Evolutionary conservation across 2,329 filamentous ascomycete genomes (phyloP).

Genomic region (Macrophomina phaseolina): DNA sequence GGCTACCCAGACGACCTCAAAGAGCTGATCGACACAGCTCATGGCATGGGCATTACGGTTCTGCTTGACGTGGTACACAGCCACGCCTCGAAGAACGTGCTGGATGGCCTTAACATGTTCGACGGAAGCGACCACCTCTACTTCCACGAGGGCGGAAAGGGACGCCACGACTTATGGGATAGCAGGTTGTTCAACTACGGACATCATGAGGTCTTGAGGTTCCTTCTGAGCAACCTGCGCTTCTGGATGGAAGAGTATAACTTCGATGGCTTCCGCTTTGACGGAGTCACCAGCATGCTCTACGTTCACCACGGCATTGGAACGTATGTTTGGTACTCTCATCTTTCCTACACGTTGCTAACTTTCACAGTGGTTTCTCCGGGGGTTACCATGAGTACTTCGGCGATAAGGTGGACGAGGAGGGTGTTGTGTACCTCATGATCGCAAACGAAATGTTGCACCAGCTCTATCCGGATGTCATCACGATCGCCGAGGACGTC

Average conservation of each 20-base stretch:
- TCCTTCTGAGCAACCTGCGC: constrained; percentile 89
- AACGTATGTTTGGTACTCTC: constrained; percentile 67
- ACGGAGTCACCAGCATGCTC: constrained; percentile 98
- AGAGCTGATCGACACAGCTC: constrained; percentile 93
- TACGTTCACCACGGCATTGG: constrained; percentile 96
- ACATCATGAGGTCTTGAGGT: constrained; percentile 91
- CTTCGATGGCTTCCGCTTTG: constrained; percentile 97
- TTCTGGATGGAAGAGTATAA: constrained; percentile 99
- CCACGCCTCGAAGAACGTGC: constrained; percentile 95
- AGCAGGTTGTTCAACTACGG: constrained; percentile 98
- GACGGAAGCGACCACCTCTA: constrained; percentile 95
- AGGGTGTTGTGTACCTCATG: constrained; percentile 94
- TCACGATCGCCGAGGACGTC: constrained; percentile 95
- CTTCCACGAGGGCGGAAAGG: constrained; percentile 86
- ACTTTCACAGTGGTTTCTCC: constrained; percentile 77
- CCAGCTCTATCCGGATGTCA: constrained; percentile 81
- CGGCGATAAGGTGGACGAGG: constrained; percentile 84
- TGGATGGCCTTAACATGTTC: constrained; percentile 94
- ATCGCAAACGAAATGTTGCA: constrained; percentile 96
- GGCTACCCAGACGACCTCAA: constrained; percentile 93
- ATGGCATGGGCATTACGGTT: constrained; percentile 87
- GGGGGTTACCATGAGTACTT: constrained; percentile 99
- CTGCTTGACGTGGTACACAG: constrained; percentile 96
- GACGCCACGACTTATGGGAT: constrained; percentile 92
- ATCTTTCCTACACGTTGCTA: constrained; percentile 29